phyloP scores from a whole-genome alignment of 805 yeast genomes.

The Cyberlindnera maritima region DNA sequence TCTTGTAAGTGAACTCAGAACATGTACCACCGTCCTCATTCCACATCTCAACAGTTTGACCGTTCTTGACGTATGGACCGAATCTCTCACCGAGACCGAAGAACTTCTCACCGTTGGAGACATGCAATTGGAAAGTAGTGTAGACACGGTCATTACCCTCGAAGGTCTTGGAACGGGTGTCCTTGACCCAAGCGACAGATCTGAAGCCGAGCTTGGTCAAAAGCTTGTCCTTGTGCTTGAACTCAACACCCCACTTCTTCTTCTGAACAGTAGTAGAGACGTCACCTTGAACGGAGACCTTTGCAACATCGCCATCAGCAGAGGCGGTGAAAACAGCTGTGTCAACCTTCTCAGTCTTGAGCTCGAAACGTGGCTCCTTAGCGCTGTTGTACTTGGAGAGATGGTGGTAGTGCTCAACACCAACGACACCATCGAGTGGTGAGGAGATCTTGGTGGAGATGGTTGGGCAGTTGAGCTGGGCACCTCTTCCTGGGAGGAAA shows the following conservation, averaged over 20 bases:
- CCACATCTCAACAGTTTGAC: constrained; percentile 26
- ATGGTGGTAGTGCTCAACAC: constrained; percentile 25
- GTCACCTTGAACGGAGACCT: constrained; percentile 12
- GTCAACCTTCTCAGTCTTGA: constrained; percentile 7
- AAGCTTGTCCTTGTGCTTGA: constrained; percentile 16
- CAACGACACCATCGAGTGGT: constrained; percentile 19
- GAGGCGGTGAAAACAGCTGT: constrained; percentile 7
- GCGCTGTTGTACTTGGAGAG: constrained; percentile 18
- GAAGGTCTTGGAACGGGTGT: constrained; percentile 12
- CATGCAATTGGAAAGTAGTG: constrained; percentile 21
- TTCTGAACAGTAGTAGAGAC: constrained; percentile 16
- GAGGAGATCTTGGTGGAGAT: constrained; percentile 19
- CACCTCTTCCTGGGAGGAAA: constrained; percentile 14
- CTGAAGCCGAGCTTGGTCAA: constrained; percentile 24
- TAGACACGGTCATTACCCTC: constrained; percentile 14
- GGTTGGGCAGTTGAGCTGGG: constrained; percentile 22
- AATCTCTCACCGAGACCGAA: constrained; percentile 26
- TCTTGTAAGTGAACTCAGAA: constrained; percentile 24
- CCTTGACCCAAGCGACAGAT: constrained; percentile 24
- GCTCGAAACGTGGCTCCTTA: constrained; percentile 20
- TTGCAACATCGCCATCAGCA: constrained; percentile 6
- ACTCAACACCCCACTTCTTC: constrained; percentile 19
- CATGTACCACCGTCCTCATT: constrained; percentile 27
- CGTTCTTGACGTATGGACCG: constrained; percentile 25
- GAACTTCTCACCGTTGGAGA: constrained; percentile 24